Conservation (phyloP, 495 filamentous ascomycete genomes). For the Tuber borchii region DNA sequence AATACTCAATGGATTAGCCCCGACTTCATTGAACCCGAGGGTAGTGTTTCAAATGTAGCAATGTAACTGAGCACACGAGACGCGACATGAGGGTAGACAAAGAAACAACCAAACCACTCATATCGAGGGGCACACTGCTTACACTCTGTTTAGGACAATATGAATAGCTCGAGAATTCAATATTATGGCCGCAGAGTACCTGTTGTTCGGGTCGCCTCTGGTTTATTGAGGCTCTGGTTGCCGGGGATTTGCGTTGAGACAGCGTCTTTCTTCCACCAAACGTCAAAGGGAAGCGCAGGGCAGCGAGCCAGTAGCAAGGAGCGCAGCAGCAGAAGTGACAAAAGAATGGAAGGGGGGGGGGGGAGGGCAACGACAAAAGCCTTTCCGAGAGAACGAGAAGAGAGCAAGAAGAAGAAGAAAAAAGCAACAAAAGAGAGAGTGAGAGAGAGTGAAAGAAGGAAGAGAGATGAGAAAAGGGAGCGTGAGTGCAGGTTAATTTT, state of each 20-base stretch:
- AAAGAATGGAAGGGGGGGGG: conserved; percentile 27
- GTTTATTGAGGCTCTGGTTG: conserved; percentile 18
- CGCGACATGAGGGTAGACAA: neutral
- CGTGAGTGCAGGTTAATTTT: conserved; percentile 37
- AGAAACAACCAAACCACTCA: neutral
- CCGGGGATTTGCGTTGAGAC: conserved; percentile 33
- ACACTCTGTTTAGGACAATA: conserved; percentile 17
- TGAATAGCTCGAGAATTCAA: conserved; percentile 12
- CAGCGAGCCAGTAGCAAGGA: conserved; percentile 20
- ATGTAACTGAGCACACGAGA: conserved; percentile 18
- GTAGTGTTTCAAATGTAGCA: conserved; percentile 15
- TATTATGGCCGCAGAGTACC: conserved; percentile 7
- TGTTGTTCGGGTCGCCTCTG: conserved; percentile 15
- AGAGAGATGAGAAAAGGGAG: conserved; percentile 22
- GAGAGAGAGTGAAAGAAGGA: conserved; percentile 14
- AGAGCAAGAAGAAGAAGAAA: conserved; percentile 9
- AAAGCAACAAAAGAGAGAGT: conserved; percentile 31
- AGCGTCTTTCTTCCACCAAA: conserved; percentile 30
- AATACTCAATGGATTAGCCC: neutral
- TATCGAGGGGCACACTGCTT: conserved; percentile 10
- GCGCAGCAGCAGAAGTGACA: conserved; percentile 20
- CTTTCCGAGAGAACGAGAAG: conserved; percentile 12
- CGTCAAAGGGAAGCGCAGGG: conserved; percentile 25
- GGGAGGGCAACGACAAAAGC: conserved; percentile 21
- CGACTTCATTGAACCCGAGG: neutral